Base-by-base conservation (phyloP, 2,329 filamentous ascomycete genomes). In the Apiospora arundinis region DNA sequence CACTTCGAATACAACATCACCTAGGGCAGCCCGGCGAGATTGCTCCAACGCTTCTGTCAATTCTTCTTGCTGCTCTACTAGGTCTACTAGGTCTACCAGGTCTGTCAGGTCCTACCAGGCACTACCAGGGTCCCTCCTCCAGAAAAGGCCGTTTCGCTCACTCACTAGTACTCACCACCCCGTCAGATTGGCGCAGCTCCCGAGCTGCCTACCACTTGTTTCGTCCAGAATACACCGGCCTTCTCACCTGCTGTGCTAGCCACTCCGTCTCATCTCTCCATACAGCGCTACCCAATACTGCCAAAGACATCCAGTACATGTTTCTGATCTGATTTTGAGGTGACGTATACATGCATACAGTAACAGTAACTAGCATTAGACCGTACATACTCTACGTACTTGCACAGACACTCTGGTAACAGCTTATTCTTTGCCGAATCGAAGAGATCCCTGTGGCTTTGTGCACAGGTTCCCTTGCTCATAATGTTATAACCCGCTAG, bases 151-250 rank as follows among this genome's bases (percentile, higher is more conserved):
- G 28, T 32, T 25, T 21, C 18, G 12, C 12, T 45, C 14, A 12
- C 16, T 9, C 9, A 8, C 40, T 2, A 4, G 12, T 45, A 4
- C 28, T 21, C 52, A 21, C 32, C 28, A 37, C 25, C 28, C 49
- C 25, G 18, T 28, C 56, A 63, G 16, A n/a, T 23, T 63, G 56
- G 32, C 28, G 28, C 56, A 63, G 56, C 32, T 40, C 9, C 56
- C 21, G 28, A 40, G 32, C 56, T 63, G 56, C 32, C n/a, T 40
- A 14, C 32, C 56, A 25, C 52, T 32, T 60, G 28, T 60, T 60
- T 60, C 52, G 52, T 60, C 52, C 52, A 60, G 52, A 37, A 60
- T 25, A 32, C 52, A 60, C 52, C 52, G 52, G 52, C 32, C 52
- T 60, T 60, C 52, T 8, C 52, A 37, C 52, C 52, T 37, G 28